A percentile compares a stretch with the other conserved stretches of the same genome.
These are phyloP conservation scores for Actinomortierella wolfii DNA, from an alignment of 371 early-diverging fungal genomes.

Conservation along the genomic window DNA sequence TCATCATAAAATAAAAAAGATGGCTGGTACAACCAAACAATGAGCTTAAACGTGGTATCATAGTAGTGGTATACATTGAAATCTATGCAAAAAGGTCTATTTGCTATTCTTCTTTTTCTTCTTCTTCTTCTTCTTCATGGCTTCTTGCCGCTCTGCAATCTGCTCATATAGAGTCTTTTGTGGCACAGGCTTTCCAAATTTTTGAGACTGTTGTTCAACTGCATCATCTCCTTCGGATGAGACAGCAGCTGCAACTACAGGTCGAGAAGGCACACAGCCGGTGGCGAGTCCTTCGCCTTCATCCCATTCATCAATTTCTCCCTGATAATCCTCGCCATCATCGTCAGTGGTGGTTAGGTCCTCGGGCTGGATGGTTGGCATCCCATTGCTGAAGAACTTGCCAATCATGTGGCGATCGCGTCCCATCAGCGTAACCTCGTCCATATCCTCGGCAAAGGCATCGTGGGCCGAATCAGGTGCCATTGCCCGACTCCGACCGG, in stretches of 20 bases:
- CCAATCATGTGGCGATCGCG: slow-evolving; percentile 40
- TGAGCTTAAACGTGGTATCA: no score
- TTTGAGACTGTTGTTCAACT: slow-evolving; percentile 2
- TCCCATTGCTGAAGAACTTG: slow-evolving; percentile 23
- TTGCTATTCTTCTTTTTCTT: not conserved
- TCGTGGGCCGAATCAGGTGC: no score
- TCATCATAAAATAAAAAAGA: no score
- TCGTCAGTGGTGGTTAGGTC: not conserved
- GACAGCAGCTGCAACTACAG: not conserved
- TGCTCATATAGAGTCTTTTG: slow-evolving; percentile 37
- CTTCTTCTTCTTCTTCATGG: slow-evolving; percentile 12
- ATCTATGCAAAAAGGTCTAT: not conserved
- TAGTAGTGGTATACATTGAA: no score
- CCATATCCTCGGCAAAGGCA: slow-evolving; percentile 8
- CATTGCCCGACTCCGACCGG: no score
- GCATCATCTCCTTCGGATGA: not conserved
- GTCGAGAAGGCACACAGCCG: slow-evolving; percentile 28
- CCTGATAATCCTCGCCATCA: not conserved
- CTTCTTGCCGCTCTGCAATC: slow-evolving; percentile 29
- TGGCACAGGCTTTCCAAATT: no score
- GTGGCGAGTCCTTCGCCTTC: slow-evolving; percentile 33
- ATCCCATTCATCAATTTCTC: slow-evolving; percentile 25
- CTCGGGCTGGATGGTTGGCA: not conserved
- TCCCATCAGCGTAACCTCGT: slow-evolving; percentile 34
- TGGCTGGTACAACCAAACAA: no score